Evolutionary conservation across 257 asterid species (phyloP), one percentile per base, ranked within the genome.

Genomic region (Solanum sejunctum): DNA sequence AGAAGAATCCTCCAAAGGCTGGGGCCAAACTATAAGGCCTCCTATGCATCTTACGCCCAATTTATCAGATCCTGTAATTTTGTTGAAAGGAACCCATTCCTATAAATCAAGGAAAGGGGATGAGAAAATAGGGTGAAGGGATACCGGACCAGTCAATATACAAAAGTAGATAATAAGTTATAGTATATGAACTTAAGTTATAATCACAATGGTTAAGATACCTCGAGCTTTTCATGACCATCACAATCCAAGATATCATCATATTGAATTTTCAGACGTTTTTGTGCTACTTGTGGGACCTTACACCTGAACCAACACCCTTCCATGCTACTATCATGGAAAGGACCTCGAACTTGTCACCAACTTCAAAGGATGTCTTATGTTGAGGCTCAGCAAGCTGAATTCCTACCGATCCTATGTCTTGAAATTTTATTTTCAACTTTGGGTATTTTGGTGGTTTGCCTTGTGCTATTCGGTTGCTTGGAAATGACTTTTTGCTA

Each of bases 251-350:
- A 12, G 6, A 56, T 56, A 12, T 56, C 63, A 56, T 56, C 12
- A 69, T 92, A 89, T 83, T 90, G 91, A 84, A 92, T 91, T 87
- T 73, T 90, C 26, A 93, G 39, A 47, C 13, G 83, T 41, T 85
- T 86, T 72, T 52, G 23, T 80, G 84, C 52, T 15, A 88, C 85
- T n/a, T 57, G 80, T 84, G 93, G 56, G 81, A 93, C 83, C 89
- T 88, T 93, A 83, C 93, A 89, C 85, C 88, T 90, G 81, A 36
- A 70, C 80, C 84, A 69, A 69, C 88, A 89, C 41, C 93, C 94
- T 36, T 88, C 75, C 85, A 90, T 70, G 80, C 95, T 91, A 12
- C 92, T 93, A 32, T 94, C 94, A 87, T 87, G 91, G 67, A 58
- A 81, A 52, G 12, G 11, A 47, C 51, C 51, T 47, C 12, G 10